Conservation (phyloP, 345 rosid species). For the Theobroma cacao region DNA sequence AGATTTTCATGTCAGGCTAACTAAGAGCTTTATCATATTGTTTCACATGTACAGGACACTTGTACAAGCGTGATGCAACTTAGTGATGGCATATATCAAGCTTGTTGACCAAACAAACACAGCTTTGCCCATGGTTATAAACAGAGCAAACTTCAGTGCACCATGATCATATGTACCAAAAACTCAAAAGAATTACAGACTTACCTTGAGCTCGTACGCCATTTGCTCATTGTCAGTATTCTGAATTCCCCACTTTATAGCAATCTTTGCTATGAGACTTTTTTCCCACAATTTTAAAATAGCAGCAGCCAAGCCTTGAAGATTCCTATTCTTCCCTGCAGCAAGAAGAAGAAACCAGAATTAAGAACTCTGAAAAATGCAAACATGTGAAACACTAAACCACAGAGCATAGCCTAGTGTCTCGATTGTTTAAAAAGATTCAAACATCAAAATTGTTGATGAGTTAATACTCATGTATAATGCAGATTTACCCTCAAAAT, state of each 20-base stretch:
- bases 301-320: conserved; percentile 85
- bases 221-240: conserved; percentile 76
- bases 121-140: not conserved
- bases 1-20: not conserved
- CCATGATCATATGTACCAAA: not conserved
- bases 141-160: not conserved
- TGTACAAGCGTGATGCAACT: not conserved
- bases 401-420: not conserved
- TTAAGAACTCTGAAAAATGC: conserved; percentile 2
- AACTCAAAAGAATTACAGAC: conserved; percentile 7
- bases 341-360: conserved; percentile 16
- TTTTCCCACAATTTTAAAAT: conserved; percentile 79
- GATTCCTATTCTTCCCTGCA: conserved; percentile 71
- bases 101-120: not conserved
- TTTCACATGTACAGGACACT: not conserved
- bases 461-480: not conserved
- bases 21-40: too few species aligned
- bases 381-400: conserved; percentile 8
- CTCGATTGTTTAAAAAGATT: not conserved
- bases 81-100: not conserved
- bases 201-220: conserved; percentile 79
- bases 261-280: conserved; percentile 69
- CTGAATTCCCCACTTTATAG: conserved; percentile 80
- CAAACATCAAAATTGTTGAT: not conserved
- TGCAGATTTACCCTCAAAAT: conserved; percentile 2